phyloP scores from a whole-genome alignment of 805 yeast species.

The Saturnispora sanitii region DNA sequence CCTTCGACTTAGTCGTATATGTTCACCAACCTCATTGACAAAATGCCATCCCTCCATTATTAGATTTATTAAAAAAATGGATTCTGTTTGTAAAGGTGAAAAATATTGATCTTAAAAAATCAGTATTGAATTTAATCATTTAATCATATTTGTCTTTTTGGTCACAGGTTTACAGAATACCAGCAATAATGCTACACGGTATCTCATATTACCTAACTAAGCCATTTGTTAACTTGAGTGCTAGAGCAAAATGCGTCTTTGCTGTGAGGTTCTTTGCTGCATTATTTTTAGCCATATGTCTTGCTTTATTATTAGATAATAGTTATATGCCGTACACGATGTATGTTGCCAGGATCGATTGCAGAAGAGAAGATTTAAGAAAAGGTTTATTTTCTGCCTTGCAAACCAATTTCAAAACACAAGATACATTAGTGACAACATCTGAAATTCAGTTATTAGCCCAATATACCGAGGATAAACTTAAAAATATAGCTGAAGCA shows the following conservation, averaged over 20 bases:
- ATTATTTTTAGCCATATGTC: background rate
- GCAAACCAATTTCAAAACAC: conserved; percentile 18
- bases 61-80: no score
- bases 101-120: no score
- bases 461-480: conserved; percentile 37
- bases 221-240: conserved; percentile 22
- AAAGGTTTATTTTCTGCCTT: conserved; percentile 41
- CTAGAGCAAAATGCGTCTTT: conserved; percentile 21
- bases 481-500: conserved; percentile 39
- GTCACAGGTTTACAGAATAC: no score
- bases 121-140: no score
- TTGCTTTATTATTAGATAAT: conserved; percentile 2
- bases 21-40: no score
- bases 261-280: conserved; percentile 12
- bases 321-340: background rate
- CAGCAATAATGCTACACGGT: no score
- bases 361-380: conserved; percentile 44
- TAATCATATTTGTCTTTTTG: no score
- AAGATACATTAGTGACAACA: conserved; percentile 32
- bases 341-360: conserved; percentile 29
- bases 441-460: conserved; percentile 38
- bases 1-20: no score
- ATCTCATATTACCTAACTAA: background rate
- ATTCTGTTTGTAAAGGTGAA: no score
- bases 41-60: no score